phyloP scores from a whole-genome alignment of 2,329 filamentous ascomycete species.

The Colletotrichum spaethianum region DNA sequence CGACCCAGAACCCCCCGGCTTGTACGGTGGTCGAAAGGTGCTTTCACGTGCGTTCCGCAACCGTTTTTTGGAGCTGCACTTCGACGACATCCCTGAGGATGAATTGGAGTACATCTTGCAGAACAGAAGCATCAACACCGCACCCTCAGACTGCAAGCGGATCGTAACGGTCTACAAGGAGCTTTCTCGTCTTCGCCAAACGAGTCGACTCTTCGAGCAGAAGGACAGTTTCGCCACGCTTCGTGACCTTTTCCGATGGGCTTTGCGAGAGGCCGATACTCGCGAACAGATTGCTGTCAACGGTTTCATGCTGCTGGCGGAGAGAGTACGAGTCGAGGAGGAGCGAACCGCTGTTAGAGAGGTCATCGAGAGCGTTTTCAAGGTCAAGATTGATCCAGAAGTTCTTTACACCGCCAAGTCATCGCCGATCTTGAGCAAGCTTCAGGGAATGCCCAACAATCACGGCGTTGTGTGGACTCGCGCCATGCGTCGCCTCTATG shows the following conservation, averaged over 20 bases:
- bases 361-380: conserved; percentile 93
- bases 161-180: conserved; percentile 97
- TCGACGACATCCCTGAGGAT: conserved; percentile 96
- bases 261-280: conserved; percentile 85
- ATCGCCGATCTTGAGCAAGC: conserved; percentile 69
- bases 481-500: conserved; percentile 92
- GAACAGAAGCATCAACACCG: conserved; percentile 86
- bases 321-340: conserved; percentile 92
- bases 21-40: conserved; percentile 95
- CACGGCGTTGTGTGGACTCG: conserved; percentile 92
- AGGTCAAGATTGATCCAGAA: conserved; percentile 82
- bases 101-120: conserved; percentile 94
- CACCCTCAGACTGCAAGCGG: conserved; percentile 89
- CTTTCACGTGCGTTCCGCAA: conserved; percentile 96
- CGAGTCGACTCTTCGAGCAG: conserved; percentile 92
- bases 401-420: conserved; percentile 77
- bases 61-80: conserved; percentile 95
- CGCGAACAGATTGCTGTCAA: conserved; percentile 91
- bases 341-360: conserved; percentile 88
- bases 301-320: conserved; percentile 95
- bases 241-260: conserved; percentile 96
- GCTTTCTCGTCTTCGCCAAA: conserved; percentile 89
- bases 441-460: conserved; percentile 61
- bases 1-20: conserved; percentile 96
- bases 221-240: conserved; percentile 98